Evolutionary conservation across 257 asterid species (phyloP).

Genomic region (Osmanthus fragrans): DNA sequence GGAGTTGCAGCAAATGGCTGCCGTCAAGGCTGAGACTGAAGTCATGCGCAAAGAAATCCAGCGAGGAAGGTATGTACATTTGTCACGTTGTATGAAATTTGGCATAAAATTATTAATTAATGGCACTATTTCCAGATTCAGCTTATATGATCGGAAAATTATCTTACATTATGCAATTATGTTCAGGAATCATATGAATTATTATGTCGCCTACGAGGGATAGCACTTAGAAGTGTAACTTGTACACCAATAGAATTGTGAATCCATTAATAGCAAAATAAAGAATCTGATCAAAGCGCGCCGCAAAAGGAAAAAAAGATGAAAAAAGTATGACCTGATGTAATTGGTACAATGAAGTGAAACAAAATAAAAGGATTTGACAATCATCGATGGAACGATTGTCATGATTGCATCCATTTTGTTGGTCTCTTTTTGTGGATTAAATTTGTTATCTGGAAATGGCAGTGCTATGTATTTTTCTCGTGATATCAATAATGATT

Average conservation of each 20-base stretch:
- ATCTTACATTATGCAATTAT: background rate
- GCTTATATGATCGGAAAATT: background rate
- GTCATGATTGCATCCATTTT: background rate
- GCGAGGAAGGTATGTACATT: slow-evolving; percentile 68
- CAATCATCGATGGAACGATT: slow-evolving; percentile 1
- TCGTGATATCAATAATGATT: background rate
- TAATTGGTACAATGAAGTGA: background rate
- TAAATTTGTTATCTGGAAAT: background rate
- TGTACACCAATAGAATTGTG: background rate
- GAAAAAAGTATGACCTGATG: background rate
- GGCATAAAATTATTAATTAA: background rate
- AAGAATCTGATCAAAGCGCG: background rate
- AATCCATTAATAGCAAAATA: background rate
- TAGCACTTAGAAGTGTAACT: background rate
- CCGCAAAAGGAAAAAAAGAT: background rate
- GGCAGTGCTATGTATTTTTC: slow-evolving; percentile 8
- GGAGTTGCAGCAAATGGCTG: slow-evolving; percentile 44
- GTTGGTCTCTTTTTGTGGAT: slow-evolving; percentile 6
- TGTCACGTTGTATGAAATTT: background rate
- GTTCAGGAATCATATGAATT: background rate
- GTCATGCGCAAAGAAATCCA: slow-evolving; percentile 52
- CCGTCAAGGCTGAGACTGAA: slow-evolving; percentile 54
- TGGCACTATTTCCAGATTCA: background rate
- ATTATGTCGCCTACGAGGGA: background rate
- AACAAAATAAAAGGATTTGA: background rate